Conservation (phyloP, 495 filamentous ascomycete species). For the Penicillium salamii region DNA sequence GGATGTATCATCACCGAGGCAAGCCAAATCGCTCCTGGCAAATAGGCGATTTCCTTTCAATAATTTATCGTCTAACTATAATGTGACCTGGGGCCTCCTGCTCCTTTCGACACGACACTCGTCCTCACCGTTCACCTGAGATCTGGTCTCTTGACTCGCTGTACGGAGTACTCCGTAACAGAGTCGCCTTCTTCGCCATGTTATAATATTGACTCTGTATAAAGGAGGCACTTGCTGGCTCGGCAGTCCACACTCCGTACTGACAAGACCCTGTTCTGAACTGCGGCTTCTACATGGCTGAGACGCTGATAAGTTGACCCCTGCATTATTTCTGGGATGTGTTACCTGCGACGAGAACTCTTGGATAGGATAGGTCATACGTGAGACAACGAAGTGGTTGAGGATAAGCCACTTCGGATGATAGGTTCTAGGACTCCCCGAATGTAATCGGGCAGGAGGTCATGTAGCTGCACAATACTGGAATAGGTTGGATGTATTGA, state of each 20-base stretch:
- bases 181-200: too few species aligned
- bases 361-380: background rate
- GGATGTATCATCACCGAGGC: background rate
- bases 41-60: background rate
- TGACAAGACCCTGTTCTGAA: background rate
- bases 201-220: too few species aligned
- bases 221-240: too few species aligned
- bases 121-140: background rate
- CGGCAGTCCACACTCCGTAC: too few species aligned
- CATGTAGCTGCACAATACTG: background rate
- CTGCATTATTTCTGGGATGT: slow-evolving; percentile 1
- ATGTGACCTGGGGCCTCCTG: background rate
- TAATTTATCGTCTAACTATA: background rate
- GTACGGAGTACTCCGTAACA: too few species aligned
- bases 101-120: background rate
- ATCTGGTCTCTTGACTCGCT: background rate
- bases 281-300: background rate
- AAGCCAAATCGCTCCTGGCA: background rate
- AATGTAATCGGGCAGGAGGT: background rate
- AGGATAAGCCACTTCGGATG: background rate
- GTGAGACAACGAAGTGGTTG: background rate
- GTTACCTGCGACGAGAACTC: background rate
- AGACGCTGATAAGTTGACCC: slow-evolving; percentile 1
- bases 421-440: background rate
- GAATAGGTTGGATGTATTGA: background rate